Base-by-base conservation (phyloP, 1,284 basidiomycete species). In the Rugosomyces carneus region DNA sequence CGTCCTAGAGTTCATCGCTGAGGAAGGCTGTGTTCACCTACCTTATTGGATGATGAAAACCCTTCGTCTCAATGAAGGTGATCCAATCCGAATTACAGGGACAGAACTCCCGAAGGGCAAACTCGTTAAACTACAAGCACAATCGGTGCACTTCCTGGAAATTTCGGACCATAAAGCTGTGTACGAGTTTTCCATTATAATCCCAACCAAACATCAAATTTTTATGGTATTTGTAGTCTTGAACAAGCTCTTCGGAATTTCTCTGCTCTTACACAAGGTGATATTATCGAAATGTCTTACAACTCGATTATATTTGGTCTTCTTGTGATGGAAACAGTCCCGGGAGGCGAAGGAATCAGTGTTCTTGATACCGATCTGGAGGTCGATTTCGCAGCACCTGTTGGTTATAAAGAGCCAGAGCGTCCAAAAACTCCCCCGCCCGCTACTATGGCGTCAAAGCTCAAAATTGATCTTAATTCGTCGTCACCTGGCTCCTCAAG, bases 1-100 rank as follows among this genome's bases (percentile, higher is more conserved):
- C 75, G 96, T 99, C 13, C 80, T 99, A 37, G 96, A 99, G 64
- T 99, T 99, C 67, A 98, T 98, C 54, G 95, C 96, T 0, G 89
- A 97, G 48, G 94, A 98, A 64, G 96, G 96, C 11, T 78, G 89
- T 16, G 94, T 96, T 2, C 89, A 99, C 69, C 73, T 99, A 10
- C 96, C 96, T 0, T 89, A 93, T 53, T 99, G 96, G 96, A 97
- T 99, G 93, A 99, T 99, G 96, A 91, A 89, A 67, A 91, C 91
- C 6, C 72, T 99, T 7, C 80, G 88, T 20, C 70, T 99, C 21
- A 85, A 86, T 42, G 96, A 99, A 65, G 96, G 96, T 10, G 95
- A 99, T 68, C 84, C 92, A 3, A 89, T 99, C 51, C 84, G 93
- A 29, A 83, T 99, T 36, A 93, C 87, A 1, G 94, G 94, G 1